phyloP scores from a whole-genome alignment of 2,329 filamentous ascomycete species.

The Cyphellophora europaea region DNA sequence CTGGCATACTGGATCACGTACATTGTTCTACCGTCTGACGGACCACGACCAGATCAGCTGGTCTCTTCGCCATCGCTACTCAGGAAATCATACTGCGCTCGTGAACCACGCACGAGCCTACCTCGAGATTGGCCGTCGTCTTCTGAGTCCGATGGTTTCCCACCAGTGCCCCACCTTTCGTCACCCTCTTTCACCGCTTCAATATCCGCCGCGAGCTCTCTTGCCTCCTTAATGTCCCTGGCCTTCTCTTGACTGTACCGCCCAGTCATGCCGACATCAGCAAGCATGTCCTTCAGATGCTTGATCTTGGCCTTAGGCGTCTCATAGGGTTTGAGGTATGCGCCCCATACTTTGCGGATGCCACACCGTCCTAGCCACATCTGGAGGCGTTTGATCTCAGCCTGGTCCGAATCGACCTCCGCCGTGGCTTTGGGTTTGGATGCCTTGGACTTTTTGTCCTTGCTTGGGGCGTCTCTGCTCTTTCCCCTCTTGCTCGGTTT shows the following conservation, averaged over 20 bases:
- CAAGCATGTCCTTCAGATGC: constrained; percentile 70
- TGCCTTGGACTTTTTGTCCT: constrained; percentile 17
- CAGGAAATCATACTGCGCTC: constrained; percentile 47
- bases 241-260: constrained; percentile 80
- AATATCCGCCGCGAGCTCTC: constrained; percentile 76
- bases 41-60: constrained; percentile 24
- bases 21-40: no score
- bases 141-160: constrained; percentile 26
- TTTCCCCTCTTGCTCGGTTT: constrained; percentile 48
- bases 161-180: constrained; percentile 58
- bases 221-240: constrained; percentile 72
- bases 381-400: constrained; percentile 81
- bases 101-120: constrained; percentile 32
- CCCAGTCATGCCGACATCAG: constrained; percentile 77
- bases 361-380: constrained; percentile 82
- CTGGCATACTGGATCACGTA: no score
- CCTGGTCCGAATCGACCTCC: constrained; percentile 54
- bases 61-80: constrained; percentile 60
- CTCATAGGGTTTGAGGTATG: constrained; percentile 68
- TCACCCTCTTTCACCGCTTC: constrained; percentile 78
- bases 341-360: constrained; percentile 82
- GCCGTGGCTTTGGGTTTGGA: constrained; percentile 29
- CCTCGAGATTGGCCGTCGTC: constrained; percentile 28
- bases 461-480: constrained; percentile 23
- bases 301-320: constrained; percentile 70